Evolutionary conservation across 176 grass and related monocot genomes (phyloP).

Genomic region (Sorghum bicolor): Sorghum_bicolor_NCBIv3 NC_012871.2:62271001-62271500

Average conservation of each 20-base stretch:
- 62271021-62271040: not conserved
- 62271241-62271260: not conserved
- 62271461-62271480: not conserved
- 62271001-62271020: conserved; percentile 11
- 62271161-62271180: not conserved
- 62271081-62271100: not conserved
- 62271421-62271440: conserved; percentile 22
- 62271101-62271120: not conserved
- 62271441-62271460: conserved; percentile 37
- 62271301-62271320: too few relatives aligned
- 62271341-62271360: not conserved
- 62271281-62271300: too few relatives aligned
- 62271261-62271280: too few relatives aligned
- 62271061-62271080: not conserved
- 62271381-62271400: not conserved
- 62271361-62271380: not conserved
- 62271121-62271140: conserved; percentile 31
- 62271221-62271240: not conserved
- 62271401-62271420: not conserved
- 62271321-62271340: too few relatives aligned
- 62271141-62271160: not conserved
- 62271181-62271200: not conserved
- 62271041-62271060: too few relatives aligned
- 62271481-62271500: conserved; percentile 25
- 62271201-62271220: not conserved